phyloP scores from a whole-genome alignment of 2,329 filamentous ascomycete genomes.

The Paecilomyces formosus region DNA sequence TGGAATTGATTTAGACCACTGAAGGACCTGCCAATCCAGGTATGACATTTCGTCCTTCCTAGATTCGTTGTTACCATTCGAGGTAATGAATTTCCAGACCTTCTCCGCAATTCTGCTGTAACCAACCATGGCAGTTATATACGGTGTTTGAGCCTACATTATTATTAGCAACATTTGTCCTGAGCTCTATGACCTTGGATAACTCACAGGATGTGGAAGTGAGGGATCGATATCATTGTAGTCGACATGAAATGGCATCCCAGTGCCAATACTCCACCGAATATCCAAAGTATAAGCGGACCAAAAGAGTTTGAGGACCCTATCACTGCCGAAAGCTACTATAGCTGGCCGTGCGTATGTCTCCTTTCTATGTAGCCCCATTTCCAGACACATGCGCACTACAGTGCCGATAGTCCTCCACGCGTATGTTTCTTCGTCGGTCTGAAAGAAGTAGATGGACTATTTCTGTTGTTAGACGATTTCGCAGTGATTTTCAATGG shows the following conservation, averaged over 20 bases:
- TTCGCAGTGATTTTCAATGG: background rate
- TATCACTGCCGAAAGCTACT: constrained; percentile 59
- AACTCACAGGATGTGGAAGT: constrained; percentile 65
- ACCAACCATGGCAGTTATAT: constrained; percentile 76
- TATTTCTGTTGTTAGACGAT: constrained; percentile 18
- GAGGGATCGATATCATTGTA: constrained; percentile 76
- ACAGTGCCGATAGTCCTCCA: constrained; percentile 89
- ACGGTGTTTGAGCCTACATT: constrained; percentile 47
- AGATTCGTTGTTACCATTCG: constrained; percentile 56
- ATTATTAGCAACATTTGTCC: constrained; percentile 7
- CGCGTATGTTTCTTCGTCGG: constrained; percentile 74
- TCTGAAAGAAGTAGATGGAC: constrained; percentile 73
- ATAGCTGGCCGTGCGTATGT: constrained; percentile 59
- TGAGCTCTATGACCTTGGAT: background rate
- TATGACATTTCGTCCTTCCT: constrained; percentile 68
- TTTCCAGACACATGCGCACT: constrained; percentile 66
- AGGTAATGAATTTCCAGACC: constrained; percentile 76
- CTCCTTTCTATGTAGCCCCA: constrained; percentile 73
- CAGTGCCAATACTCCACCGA: constrained; percentile 80
- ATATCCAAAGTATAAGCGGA: constrained; percentile 79
- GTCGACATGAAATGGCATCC: constrained; percentile 74
- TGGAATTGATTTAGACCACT: constrained; percentile 72
- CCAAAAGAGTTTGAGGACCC: constrained; percentile 74
- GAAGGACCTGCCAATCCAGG: constrained; percentile 72
- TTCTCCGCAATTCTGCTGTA: constrained; percentile 77